Conservation (phyloP, 2,329 filamentous ascomycete species). For the Alternaria gaisen region DNA sequence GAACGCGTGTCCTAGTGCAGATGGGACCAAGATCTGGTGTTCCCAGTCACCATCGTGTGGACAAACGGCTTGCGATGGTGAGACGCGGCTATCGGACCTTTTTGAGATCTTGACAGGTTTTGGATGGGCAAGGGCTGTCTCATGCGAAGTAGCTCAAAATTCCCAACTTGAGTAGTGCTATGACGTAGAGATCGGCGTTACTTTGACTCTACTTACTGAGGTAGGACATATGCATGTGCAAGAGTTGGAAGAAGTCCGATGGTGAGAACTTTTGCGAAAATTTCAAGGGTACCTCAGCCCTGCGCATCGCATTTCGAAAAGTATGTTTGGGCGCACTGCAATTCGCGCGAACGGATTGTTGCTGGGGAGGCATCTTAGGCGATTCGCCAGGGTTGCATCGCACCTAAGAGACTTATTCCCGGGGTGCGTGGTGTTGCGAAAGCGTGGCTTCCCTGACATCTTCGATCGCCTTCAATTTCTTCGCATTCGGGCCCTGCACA, state of each 20-base stretch:
- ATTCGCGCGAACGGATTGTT: not conserved
- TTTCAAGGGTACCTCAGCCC: not conserved
- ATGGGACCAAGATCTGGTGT: not conserved
- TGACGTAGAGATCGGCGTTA: not conserved
- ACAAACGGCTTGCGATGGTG: conserved; percentile 1
- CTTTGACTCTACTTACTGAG: not conserved
- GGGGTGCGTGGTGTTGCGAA: not conserved
- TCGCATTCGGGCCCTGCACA: not conserved
- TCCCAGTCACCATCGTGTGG: not conserved
- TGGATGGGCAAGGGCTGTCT: not conserved
- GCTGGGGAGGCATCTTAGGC: not conserved
- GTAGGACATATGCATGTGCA: not conserved
- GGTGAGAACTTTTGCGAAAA: not conserved
- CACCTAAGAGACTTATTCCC: not conserved
- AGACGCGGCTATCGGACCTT: conserved; percentile 6
- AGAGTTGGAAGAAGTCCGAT: not conserved
- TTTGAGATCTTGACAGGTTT: conserved; percentile 1
- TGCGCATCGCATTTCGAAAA: not conserved
- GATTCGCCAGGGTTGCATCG: conserved; percentile 1
- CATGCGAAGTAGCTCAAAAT: not conserved
- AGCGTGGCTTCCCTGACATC: not conserved
- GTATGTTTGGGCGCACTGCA: not conserved
- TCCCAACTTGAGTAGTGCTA: not conserved
- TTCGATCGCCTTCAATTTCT: not conserved
- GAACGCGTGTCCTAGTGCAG: not conserved